These are phyloP conservation scores for Eimeria zaria DNA, from an alignment of 169 alveolate species.

Conservation along the genomic window DNA sequence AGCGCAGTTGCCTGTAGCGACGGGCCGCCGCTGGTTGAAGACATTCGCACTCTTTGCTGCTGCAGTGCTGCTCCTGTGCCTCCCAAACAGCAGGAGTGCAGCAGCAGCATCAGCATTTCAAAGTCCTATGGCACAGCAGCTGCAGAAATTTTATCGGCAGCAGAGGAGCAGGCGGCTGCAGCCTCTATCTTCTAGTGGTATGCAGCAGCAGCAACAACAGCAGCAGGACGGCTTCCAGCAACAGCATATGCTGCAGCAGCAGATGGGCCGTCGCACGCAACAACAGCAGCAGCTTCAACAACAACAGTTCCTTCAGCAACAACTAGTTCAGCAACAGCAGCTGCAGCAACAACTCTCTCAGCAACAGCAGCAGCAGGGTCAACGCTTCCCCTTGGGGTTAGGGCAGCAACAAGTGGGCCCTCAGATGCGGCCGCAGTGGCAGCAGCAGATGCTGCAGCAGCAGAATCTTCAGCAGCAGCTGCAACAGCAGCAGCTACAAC, in stretches of 20 bases:
- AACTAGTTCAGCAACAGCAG: conserved; percentile 12
- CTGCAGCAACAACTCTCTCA: conserved; percentile 15
- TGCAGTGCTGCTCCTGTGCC: conserved; percentile 22
- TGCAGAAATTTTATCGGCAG: background rate
- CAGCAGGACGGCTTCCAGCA: conserved; percentile 19
- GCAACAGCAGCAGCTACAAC: conserved; percentile 61
- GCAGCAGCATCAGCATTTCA: conserved; percentile 1
- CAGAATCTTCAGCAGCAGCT: background rate
- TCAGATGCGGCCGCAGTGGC: conserved; percentile 23
- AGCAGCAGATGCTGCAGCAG: conserved; percentile 50
- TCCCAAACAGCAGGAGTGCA: conserved; percentile 1
- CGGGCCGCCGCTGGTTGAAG: background rate
- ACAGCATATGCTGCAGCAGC: conserved; percentile 24
- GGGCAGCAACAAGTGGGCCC: background rate
- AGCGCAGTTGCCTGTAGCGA: background rate
- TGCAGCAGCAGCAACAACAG: conserved; percentile 10
- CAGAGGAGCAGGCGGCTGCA: background rate
- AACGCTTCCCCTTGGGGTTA: conserved; percentile 18
- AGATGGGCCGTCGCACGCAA: background rate
- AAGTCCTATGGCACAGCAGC: background rate
- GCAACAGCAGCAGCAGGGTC: conserved; percentile 50
- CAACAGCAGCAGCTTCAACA: conserved; percentile 11
- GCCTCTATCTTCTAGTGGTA: background rate
- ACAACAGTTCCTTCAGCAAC: conserved; percentile 45
- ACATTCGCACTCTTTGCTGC: background rate